Evolutionary conservation across 73 alveolate species (phyloP).

Genomic region (Stentor coeruleus): DNA sequence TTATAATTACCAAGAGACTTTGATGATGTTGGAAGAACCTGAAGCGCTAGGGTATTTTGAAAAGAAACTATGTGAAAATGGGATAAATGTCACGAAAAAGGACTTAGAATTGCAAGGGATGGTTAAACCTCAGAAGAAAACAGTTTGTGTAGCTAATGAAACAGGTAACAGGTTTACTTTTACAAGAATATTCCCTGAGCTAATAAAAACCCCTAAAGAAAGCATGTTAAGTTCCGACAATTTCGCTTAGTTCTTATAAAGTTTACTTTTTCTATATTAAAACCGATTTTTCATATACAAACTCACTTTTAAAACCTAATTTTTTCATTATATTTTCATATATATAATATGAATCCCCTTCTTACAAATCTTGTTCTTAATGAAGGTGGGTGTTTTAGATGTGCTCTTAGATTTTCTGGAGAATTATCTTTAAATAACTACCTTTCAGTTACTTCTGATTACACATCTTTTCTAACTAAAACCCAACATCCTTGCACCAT

Average conservation of each 20-base stretch:
- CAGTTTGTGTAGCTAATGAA: not conserved
- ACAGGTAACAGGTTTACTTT: not conserved
- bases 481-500: not conserved
- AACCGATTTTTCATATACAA: no score
- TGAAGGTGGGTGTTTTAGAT: conserved; percentile 36
- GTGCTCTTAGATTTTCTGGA: conserved; percentile 32
- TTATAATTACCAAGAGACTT: not conserved
- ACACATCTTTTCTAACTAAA: no score
- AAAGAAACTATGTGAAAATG: not conserved
- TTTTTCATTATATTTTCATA: no score
- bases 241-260: no score
- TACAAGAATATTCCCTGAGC: not conserved
- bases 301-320: no score
- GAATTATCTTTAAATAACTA: conserved; percentile 21
- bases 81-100: not conserved
- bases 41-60: not conserved
- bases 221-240: no score
- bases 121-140: not conserved
- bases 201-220: no score
- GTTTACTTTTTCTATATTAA: no score
- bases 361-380: not conserved
- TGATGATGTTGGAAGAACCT: not conserved
- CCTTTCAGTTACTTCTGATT: not conserved
- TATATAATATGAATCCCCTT: not conserved
- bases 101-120: not conserved